Base-by-base conservation (phyloP, 495 filamentous ascomycete genomes). In the Podospora pseudoanserina region DNA sequence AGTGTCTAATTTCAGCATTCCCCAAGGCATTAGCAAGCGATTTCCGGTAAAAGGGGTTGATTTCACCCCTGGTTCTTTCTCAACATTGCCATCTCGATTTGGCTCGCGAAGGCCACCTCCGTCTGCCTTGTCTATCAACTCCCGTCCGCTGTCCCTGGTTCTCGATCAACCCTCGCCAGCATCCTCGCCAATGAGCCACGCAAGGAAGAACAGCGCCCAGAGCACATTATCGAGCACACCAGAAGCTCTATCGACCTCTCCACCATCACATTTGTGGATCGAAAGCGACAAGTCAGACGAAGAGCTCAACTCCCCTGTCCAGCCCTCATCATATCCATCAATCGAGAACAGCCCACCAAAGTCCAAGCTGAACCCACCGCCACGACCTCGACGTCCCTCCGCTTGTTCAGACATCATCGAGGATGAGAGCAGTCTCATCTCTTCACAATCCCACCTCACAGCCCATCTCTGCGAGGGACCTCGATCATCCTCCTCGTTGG, bases 61-160 rank as follows among this genome's bases (percentile, higher is more conserved):
- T 5, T 60, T 68, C 6, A 39, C 65, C 5, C 62, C 68, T 4
- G 20, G 67, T 18, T 63, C 68, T 27, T 53, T 60, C 5, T 61
- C 68, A 27, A 60, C 66, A 13, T 34, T 62, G 9, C 60, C 55
- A 5, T 30, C 19, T 23, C 70, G 70, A 32, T 74, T 75, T 58
- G 63, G 71, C 19, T 55, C 75, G 23, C 76, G 80, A 58, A 81
- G 80, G 61, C 70, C 75, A 20, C 81, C 80, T 1, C 82, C 82
- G 9, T 76, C 81, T 9, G 78, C 80, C 1, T 65, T 83, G 16
- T 65, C 77, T 49, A 76, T 83, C 62, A 77, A 78, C 73, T 53
- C 75, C 1, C 78, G 83, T 11, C 82, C 84, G 1, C 74, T 86
- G 19, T 84, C 83, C 13, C 79, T 83, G 30, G 84, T 86, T 3